Percentiles rank a stretch among this genome's conserved stretches.
These are phyloP conservation scores for Esteya vermicola DNA, from an alignment of 2,329 filamentous ascomycete genomes.

Conservation along the genomic window DNA sequence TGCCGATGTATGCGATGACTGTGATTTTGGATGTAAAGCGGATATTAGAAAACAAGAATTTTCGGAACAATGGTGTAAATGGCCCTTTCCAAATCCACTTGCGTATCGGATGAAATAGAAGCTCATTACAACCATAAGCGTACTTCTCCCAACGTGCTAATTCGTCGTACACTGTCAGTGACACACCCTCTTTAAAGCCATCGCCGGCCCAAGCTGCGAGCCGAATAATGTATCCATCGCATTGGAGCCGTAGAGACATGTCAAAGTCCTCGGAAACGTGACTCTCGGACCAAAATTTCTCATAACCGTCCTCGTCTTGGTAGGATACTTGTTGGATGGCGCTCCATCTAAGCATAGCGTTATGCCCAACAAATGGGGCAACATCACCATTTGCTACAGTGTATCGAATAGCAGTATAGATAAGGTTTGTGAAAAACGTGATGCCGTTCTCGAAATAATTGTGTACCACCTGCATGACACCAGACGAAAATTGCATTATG, in stretches of 20 bases:
- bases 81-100: conserved; percentile 62
- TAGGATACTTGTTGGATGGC: conserved; percentile 63
- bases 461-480: conserved; percentile 65
- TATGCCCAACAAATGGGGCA: conserved; percentile 70
- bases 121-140: conserved; percentile 70
- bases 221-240: conserved; percentile 57
- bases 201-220: conserved; percentile 59
- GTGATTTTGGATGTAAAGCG: conserved; percentile 64
- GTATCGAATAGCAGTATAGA: conserved; percentile 65
- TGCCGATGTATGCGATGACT: conserved; percentile 63
- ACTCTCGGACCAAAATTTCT: conserved; percentile 71
- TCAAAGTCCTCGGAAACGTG: conserved; percentile 74
- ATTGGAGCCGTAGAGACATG: conserved; percentile 65
- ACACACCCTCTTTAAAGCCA: conserved; percentile 75
- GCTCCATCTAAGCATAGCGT: conserved; percentile 61
- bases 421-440: conserved; percentile 58
- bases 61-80: conserved; percentile 65
- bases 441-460: conserved; percentile 61
- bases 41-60: conserved; percentile 60
- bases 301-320: conserved; percentile 53
- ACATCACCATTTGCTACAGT: conserved; percentile 67
- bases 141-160: conserved; percentile 79
- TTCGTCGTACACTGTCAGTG: conserved; percentile 73
- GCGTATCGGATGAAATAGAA: conserved; percentile 64
- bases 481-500: conserved; percentile 64